Evolutionary conservation across 2,329 filamentous ascomycete species (phyloP).

Genomic region (Sordariomycetes sp.): DNA sequence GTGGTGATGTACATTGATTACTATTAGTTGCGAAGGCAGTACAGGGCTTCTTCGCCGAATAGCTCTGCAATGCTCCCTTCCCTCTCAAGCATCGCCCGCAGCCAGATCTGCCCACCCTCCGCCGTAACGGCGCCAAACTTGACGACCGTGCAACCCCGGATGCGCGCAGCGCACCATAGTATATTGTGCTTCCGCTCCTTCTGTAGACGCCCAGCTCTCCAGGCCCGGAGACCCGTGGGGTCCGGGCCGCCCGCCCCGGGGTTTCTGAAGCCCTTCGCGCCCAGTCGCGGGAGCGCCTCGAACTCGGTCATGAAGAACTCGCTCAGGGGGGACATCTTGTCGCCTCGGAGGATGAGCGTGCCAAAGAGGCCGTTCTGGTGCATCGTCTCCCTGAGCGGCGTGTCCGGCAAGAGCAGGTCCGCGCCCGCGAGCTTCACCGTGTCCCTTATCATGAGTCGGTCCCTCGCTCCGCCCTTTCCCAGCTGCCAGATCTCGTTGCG

Average conservation of each 20-base stretch:
- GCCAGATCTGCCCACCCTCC: conserved; percentile 70
- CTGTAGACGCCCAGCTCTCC: conserved; percentile 40
- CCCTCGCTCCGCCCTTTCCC: conserved; percentile 18
- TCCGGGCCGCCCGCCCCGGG: conserved; percentile 30
- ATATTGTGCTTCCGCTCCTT: conserved; percentile 48
- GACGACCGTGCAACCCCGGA: conserved; percentile 75
- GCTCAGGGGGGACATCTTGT: conserved; percentile 50
- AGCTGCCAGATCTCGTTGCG: conserved; percentile 73
- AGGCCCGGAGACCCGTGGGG: conserved; percentile 14
- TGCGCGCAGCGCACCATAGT: conserved; percentile 70
- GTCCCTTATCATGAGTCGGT: conserved; percentile 69
- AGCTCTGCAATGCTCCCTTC: conserved; percentile 58
- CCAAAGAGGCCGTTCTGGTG: conserved; percentile 66
- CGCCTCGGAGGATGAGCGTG: conserved; percentile 71
- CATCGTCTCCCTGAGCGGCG: conserved; percentile 48
- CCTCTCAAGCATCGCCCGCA: conserved; percentile 58
- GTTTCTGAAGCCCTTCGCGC: conserved; percentile 62
- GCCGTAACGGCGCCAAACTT: conserved; percentile 80
- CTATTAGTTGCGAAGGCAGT: conserved; percentile 51
- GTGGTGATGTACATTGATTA: not conserved
- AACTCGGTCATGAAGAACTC: conserved; percentile 74
- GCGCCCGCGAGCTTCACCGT: conserved; percentile 60
- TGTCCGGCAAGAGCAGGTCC: conserved; percentile 22
- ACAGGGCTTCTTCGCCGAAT: conserved; percentile 71
- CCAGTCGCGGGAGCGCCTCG: conserved; percentile 63